Evolutionary conservation across 768 basidiomycete genomes (phyloP), one percentile per base, ranked within the genome.

Genomic region (Termitomyces sp.): DNA sequence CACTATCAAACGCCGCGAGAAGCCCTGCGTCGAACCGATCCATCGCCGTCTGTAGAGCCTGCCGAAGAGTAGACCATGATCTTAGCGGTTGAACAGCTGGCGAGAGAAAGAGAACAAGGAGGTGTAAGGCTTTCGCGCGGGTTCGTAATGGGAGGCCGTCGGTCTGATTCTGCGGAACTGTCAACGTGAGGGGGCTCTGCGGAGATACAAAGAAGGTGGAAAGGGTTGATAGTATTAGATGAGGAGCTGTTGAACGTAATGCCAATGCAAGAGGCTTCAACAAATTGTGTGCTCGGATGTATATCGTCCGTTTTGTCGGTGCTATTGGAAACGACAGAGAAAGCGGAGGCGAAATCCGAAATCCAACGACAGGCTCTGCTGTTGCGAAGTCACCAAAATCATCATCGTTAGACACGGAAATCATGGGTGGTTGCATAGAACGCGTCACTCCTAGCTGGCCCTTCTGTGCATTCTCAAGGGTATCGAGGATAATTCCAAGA

Each of bases 21-120:
- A 96, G 78, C 27, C 78, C 82, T 13, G 90, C 89, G 64, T 98
- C 93, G 72, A 96, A 98, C 5, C 92, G 80, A 65, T 98, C 95
- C 69, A 88, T 85, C 0, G 92, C 87, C 0, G 88, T 81, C 13
- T 89, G 82, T 20, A 98, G 78, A 14, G 89, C 82, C 3, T 83
- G 70, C 30, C 81, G 76, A 36, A 91, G 76, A 22, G 81, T 72
- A 7, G 81, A 76, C 84, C 89, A 92, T 62, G 79, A 74, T 4
- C 82, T 78, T 1, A 94, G 74, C 0, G 96, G 94, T 61, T 89
- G 84, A 45, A 97, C 71, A 13, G 63, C 53, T 1, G 83, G 79
- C 0, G 88, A 93, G 40, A 96, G 83, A 67, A 93, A 96, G 0
- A 79, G 75, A 1, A 86, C 77, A 13, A 99, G 86, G 0, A 92